phyloP scores from a whole-genome alignment of 179 eudicot species.

The Vitellaria paradoxa region DNA sequence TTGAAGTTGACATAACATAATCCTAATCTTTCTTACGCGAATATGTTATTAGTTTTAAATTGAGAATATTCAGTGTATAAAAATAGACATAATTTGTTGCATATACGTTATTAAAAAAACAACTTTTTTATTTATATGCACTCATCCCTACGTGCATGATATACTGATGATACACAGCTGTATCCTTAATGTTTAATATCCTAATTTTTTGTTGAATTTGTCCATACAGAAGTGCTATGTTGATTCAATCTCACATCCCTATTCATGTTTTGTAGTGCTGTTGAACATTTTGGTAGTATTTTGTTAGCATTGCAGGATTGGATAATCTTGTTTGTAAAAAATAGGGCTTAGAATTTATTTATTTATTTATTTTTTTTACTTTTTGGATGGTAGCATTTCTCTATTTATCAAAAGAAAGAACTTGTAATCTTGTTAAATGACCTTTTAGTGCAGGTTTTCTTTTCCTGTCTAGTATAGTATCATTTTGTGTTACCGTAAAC shows the following conservation, averaged over 20 bases:
- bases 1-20: neutral
- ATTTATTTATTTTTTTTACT: no score
- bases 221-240: no score
- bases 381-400: no score
- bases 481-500: no score
- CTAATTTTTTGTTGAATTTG: no score
- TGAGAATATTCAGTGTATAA: neutral
- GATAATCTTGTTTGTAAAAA: no score
- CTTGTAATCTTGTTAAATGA: no score
- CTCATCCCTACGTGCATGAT: neutral
- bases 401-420: no score
- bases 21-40: neutral
- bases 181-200: neutral
- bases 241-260: neutral
- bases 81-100: neutral
- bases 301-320: neutral
- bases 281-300: neutral
- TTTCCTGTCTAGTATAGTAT: no score
- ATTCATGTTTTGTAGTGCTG: neutral
- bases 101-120: neutral
- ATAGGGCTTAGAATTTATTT: no score
- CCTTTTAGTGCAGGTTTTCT: no score
- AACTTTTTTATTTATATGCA: neutral
- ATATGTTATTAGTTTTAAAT: neutral
- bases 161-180: neutral